These are phyloP conservation scores for Cytospora leucostoma DNA, from an alignment of 2,329 filamentous ascomycete species.

Conservation along the genomic window DNA sequence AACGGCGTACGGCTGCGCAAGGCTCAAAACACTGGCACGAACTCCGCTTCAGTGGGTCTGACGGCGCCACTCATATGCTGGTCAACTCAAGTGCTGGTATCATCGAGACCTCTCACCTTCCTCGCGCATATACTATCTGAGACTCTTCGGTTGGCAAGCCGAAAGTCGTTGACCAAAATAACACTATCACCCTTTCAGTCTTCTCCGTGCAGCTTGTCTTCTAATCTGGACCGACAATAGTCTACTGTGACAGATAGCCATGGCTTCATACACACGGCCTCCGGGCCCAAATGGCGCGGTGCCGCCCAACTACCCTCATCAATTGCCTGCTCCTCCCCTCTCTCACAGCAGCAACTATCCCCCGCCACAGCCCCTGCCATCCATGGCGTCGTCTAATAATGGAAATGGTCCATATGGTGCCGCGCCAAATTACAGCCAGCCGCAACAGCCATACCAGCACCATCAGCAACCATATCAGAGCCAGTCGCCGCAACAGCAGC, in stretches of 20 bases:
- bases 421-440: constrained; percentile 19
- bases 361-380: constrained; percentile 21
- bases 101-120: constrained; percentile 2
- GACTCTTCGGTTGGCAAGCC: neutral
- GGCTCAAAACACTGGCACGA: neutral
- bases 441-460: constrained; percentile 25
- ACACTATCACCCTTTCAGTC: neutral
- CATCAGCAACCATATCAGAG: constrained; percentile 24
- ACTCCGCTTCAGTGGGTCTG: neutral
- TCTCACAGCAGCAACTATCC: constrained; percentile 22
- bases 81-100: neutral
- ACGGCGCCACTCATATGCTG: neutral
- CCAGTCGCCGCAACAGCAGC: constrained; percentile 25
- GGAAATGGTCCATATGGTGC: constrained; percentile 19
- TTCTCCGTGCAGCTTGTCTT: neutral
- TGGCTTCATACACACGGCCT: constrained; percentile 26
- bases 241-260: neutral
- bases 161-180: neutral
- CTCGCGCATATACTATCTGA: neutral
- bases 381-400: constrained; percentile 26
- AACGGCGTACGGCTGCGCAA: constrained; percentile 1
- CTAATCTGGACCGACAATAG: neutral
- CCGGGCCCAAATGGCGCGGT: constrained; percentile 25
- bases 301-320: constrained; percentile 25
- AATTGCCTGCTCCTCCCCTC: constrained; percentile 24